Percentiles rank a stretch among this genome's conserved stretches.
phyloP scores from a whole-genome alignment of 257 asterid species.

The Solanum acaule region DNA sequence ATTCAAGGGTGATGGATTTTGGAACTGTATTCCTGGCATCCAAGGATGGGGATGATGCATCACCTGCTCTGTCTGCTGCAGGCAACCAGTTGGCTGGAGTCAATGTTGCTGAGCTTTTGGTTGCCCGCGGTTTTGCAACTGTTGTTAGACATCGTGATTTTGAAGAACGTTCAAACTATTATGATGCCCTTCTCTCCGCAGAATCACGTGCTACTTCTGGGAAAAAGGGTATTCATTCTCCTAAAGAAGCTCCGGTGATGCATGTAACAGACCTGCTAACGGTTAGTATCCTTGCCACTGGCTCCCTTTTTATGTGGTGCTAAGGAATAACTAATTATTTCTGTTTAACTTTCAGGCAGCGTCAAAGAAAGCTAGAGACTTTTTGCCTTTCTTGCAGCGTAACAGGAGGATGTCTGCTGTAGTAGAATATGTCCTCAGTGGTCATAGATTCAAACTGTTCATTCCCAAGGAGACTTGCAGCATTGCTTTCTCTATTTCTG shows the following conservation, averaged over 20 bases:
- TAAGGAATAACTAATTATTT: not conserved
- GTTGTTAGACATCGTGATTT: constrained; percentile 96
- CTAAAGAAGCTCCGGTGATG: constrained; percentile 81
- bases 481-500: constrained; percentile 84
- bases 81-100: constrained; percentile 46
- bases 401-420: constrained; percentile 87
- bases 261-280: constrained; percentile 74
- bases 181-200: constrained; percentile 86
- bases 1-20: constrained; percentile 76
- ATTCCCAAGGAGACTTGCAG: constrained; percentile 95
- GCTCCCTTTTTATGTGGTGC: not conserved
- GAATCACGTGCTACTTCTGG: constrained; percentile 84
- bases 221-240: constrained; percentile 81
- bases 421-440: constrained; percentile 93
- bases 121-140: constrained; percentile 85
- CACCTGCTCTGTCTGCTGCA: constrained; percentile 36
- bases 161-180: constrained; percentile 89
- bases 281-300: constrained; percentile 38
- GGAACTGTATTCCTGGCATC: constrained; percentile 73
- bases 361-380: constrained; percentile 79
- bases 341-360: constrained; percentile 33
- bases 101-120: constrained; percentile 83
- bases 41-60: constrained; percentile 63
- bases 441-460: constrained; percentile 80
- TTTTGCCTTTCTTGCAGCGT: constrained; percentile 87